Base-by-base conservation (phyloP, 805 yeast genomes). In the Yamadazyma olivae region DNA sequence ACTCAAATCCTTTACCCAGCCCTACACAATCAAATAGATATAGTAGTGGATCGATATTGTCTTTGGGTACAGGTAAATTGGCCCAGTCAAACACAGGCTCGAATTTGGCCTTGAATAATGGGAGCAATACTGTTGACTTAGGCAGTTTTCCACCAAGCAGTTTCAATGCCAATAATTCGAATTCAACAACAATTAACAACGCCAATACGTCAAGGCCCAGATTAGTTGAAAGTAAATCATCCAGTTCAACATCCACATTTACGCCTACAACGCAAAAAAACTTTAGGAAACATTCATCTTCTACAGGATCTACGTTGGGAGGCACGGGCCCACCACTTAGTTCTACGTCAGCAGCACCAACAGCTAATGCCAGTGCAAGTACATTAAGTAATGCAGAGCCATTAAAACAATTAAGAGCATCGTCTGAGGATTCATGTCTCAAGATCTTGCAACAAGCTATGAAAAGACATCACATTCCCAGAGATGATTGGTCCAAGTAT, bases 381-480 rank as follows among this genome's bases (percentile, higher is more conserved):
- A 25, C 17, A 19, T 27, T 34, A 35, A 29, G 50, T 26, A 31
- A 51, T 64, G 10, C 34, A 38, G 95, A 88, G 51, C 95, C 95
- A 0, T 68, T 88, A 46, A 85, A 86, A 49, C 93, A 86, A 48
- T 61, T 90, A 43, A 64, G 93, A 31, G 95, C 95, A 1, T 83
- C 91, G 6, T 79, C 86, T 17, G 95, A 89, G 37, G 98, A 91
- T 50, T 89, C 96, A 2, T 89, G 96, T 56, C 80, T 83, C 49
- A 85, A 85, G 56, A 83, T 91, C 16, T 64, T 93, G 31, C 95
- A 86, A 51, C 87, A 83, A 23, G 96, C 96, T 4, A 81, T 88
- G 84, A 78, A 81, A 47, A 73, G 95, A 42, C 95, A 90, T 61
- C 81, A 80, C 40, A 71, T 91, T 32, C 79, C 78, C 30, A 75